phyloP scores from a whole-genome alignment of 208 protist genomes.

The Trypanosoma melophagium region DNA sequence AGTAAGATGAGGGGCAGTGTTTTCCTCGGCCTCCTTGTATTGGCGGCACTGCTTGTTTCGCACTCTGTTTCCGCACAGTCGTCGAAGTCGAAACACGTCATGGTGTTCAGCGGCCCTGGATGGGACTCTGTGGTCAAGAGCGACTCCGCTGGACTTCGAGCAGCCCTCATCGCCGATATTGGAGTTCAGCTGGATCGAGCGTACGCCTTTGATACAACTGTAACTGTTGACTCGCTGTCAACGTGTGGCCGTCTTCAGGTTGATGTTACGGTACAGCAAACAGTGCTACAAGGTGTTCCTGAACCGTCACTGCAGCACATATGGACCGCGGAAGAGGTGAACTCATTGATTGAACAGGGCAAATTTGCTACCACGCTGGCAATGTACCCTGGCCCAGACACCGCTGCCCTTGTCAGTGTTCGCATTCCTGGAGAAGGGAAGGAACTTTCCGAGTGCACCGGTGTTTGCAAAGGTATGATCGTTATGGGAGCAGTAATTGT shows the following conservation, averaged over 20 bases:
- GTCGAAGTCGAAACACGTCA: conserved; percentile 9
- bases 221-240: conserved; percentile 1
- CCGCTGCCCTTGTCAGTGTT: background rate
- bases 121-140: conserved; percentile 9
- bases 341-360: conserved; percentile 24
- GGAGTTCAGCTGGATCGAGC: conserved; percentile 3
- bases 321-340: conserved; percentile 27
- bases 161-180: conserved; percentile 14
- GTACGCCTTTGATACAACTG: conserved; percentile 20
- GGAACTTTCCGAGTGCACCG: background rate
- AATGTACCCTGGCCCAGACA: conserved; percentile 1
- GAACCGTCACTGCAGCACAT: conserved; percentile 11
- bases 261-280: conserved; percentile 16
- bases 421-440: background rate
- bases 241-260: background rate
- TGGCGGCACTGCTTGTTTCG: background rate
- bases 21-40: conserved; percentile 4
- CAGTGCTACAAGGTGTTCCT: background rate
- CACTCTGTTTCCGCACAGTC: background rate
- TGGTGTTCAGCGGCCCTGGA: conserved; percentile 8
- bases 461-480: background rate
- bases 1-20: background rate
- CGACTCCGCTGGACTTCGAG: background rate
- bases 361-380: conserved; percentile 8
- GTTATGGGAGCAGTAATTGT: background rate